A percentile compares a stretch with the other conserved stretches of the same genome.
Evolutionary conservation across 805 yeast genomes (phyloP).

Genomic region (Wickerhamiella musiphila): DNA sequence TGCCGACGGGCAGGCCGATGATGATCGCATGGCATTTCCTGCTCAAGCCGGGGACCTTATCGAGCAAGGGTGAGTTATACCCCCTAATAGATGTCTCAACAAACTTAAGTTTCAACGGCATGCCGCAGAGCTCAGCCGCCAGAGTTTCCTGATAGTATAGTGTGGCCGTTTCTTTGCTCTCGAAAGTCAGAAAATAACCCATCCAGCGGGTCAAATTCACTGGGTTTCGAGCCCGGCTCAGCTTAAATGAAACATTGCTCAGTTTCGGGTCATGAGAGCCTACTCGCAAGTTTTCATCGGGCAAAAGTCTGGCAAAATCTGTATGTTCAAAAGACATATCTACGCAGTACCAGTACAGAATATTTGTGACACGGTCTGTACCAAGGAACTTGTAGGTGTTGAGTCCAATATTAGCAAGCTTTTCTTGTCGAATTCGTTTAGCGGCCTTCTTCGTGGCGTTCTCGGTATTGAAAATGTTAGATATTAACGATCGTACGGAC

Average conservation of each 20-base stretch:
- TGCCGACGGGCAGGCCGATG: slow-evolving; percentile 19
- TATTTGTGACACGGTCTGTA: slow-evolving; percentile 13
- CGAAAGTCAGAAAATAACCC: slow-evolving; percentile 38
- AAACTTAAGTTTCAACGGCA: slow-evolving; percentile 30
- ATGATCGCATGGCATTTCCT: slow-evolving; percentile 17
- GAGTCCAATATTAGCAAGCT: slow-evolving; percentile 1
- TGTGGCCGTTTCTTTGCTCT: slow-evolving; percentile 30
- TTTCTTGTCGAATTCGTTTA: slow-evolving; percentile 1
- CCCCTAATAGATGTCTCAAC: slow-evolving; percentile 19
- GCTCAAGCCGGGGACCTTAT: slow-evolving; percentile 13
- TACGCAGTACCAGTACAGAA: slow-evolving; percentile 21
- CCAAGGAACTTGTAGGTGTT: slow-evolving; percentile 8
- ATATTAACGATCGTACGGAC: slow-evolving; percentile 4
- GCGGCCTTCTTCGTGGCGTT: background rate
- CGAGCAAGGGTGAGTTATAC: slow-evolving; percentile 14
- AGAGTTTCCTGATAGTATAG: slow-evolving; percentile 34
- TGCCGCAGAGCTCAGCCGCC: slow-evolving; percentile 34
- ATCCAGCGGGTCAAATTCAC: slow-evolving; percentile 28
- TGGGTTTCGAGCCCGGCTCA: slow-evolving; percentile 35
- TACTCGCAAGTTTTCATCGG: slow-evolving; percentile 11
- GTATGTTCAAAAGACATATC: slow-evolving; percentile 17
- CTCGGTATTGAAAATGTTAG: slow-evolving; percentile 4
- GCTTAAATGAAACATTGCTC: slow-evolving; percentile 21
- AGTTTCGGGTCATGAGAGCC: slow-evolving; percentile 10
- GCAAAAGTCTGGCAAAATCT: slow-evolving; percentile 21